Conservation (phyloP, 2,329 filamentous ascomycete species). For the Xylariaceae sp. region DNA sequence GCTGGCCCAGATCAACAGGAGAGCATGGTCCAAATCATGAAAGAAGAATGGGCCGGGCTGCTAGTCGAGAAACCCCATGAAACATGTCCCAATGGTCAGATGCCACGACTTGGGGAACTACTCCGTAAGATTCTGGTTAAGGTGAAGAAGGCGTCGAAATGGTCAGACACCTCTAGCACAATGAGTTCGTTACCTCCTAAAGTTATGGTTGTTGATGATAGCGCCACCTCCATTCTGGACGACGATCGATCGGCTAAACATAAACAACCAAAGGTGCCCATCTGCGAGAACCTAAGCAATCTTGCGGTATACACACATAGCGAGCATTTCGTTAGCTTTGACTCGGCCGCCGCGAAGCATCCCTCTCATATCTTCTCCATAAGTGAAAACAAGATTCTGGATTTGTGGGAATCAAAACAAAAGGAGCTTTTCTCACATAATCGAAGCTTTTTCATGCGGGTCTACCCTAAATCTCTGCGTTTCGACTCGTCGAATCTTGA, state of each 20-base stretch:
- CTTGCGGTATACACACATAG: constrained; percentile 85
- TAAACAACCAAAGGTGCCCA: constrained; percentile 46
- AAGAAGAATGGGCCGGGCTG: constrained; percentile 73
- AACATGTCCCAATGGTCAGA: constrained; percentile 47
- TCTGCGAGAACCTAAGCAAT: constrained; percentile 66
- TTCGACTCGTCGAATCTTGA: constrained; percentile 93
- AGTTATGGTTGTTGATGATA: constrained; percentile 35
- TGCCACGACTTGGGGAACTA: constrained; percentile 69
- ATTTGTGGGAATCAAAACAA: constrained; percentile 56
- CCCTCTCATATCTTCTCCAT: constrained; percentile 80
- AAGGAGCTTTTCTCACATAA: constrained; percentile 84
- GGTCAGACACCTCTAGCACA: constrained; percentile 32
- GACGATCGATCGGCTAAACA: constrained; percentile 39
- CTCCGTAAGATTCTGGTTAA: constrained; percentile 79
- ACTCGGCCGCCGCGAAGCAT: constrained; percentile 57
- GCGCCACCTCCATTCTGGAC: constrained; percentile 39
- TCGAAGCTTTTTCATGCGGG: constrained; percentile 79
- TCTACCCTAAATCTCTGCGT: constrained; percentile 77
- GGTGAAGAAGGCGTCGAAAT: constrained; percentile 56
- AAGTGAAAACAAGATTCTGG: constrained; percentile 70
- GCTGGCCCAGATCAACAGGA: constrained; percentile 78
- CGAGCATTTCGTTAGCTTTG: constrained; percentile 71
- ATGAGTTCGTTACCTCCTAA: constrained; percentile 33
- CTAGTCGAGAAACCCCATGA: constrained; percentile 60
- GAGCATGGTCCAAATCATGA: constrained; percentile 91